These are phyloP conservation scores for Wickerhamiella spandovensis DNA, from an alignment of 805 yeast species.

Conservation along the genomic window DNA sequence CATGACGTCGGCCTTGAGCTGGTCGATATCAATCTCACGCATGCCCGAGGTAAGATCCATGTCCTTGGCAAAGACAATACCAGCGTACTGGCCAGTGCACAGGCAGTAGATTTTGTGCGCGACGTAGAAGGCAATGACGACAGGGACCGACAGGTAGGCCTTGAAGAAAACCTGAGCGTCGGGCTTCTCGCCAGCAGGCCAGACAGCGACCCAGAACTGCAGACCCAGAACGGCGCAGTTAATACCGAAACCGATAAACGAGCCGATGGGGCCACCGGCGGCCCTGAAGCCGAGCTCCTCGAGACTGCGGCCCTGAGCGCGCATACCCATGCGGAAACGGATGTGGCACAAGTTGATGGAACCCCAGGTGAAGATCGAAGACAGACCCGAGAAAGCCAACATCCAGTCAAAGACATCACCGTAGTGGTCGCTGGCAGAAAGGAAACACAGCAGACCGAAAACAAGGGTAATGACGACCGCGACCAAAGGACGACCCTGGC, in stretches of 20 bases:
- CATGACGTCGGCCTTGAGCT: conserved; percentile 36
- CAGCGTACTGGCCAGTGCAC: not conserved
- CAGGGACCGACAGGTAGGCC: conserved; percentile 37
- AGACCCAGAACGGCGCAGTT: conserved; percentile 42
- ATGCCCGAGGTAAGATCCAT: conserved; percentile 55
- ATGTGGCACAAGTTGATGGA: conserved; percentile 46
- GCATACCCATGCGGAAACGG: conserved; percentile 50
- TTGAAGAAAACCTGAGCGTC: conserved; percentile 34
- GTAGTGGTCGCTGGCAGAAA: conserved; percentile 40
- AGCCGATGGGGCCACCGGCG: conserved; percentile 47
- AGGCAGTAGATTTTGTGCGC: conserved; percentile 32
- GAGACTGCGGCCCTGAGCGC: conserved; percentile 36
- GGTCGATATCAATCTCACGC: conserved; percentile 37
- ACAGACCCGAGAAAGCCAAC: conserved; percentile 48
- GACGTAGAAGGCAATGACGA: conserved; percentile 33
- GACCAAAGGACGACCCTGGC: conserved; percentile 53
- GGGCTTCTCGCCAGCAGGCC: conserved; percentile 32
- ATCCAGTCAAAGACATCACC: conserved; percentile 52
- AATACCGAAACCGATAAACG: conserved; percentile 39
- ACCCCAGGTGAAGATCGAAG: conserved; percentile 52
- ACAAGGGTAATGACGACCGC: conserved; percentile 38
- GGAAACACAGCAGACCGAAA: conserved; percentile 46
- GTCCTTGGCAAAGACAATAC: conserved; percentile 32
- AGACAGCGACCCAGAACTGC: conserved; percentile 56
- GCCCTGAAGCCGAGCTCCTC: conserved; percentile 47